Evolutionary conservation across 306 rosid species (phyloP).

Genomic region (Acacia acuminata): DNA sequence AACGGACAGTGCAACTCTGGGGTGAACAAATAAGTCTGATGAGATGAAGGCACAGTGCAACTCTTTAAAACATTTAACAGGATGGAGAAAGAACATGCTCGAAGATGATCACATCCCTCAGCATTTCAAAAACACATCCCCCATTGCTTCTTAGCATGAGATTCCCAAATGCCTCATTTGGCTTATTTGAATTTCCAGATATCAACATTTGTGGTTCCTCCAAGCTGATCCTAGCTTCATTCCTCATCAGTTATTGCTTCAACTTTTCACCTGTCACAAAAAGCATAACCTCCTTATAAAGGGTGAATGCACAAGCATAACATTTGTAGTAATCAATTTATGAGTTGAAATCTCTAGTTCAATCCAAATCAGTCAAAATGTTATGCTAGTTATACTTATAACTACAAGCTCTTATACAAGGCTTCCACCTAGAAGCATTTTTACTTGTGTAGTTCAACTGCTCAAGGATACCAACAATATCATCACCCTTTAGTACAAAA

Average conservation of each 20-base stretch:
- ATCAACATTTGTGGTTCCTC: neutral
- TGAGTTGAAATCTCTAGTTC: neutral
- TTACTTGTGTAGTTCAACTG: neutral
- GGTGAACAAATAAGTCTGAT: too few species aligned
- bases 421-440: neutral
- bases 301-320: neutral
- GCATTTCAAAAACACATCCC: neutral
- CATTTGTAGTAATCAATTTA: neutral
- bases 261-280: neutral
- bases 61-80: neutral
- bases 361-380: neutral
- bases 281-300: neutral
- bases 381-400: neutral
- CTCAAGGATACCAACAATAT: slow-evolving; percentile 79
- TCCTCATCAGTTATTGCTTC: neutral
- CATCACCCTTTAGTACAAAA: slow-evolving; percentile 66
- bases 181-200: neutral
- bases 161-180: neutral
- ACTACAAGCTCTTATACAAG: neutral
- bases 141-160: neutral
- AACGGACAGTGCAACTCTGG: neutral
- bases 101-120: neutral
- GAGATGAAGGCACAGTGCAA: neutral
- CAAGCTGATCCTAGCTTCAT: neutral
- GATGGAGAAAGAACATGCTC: neutral